Evolutionary conservation across 2,329 filamentous ascomycete genomes (phyloP), one percentile per base, ranked within the genome.

Genomic region (Botrytis hyacinthi): DNA sequence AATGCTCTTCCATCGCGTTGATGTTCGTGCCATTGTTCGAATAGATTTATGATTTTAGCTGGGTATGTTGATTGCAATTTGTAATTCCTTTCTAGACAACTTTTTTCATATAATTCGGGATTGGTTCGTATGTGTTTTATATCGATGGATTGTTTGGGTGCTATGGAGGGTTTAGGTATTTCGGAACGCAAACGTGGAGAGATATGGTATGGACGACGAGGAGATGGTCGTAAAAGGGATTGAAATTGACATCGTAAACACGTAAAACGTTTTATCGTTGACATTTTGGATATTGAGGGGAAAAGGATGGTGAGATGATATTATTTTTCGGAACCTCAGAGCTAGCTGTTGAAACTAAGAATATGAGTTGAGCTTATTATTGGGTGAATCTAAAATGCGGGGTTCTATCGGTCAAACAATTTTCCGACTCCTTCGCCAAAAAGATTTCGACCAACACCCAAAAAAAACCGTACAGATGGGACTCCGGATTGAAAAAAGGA

Each of bases 51-150:
- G 78, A 92, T 92, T 71, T 84, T 86, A 14, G 83, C 81, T 0
- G 90, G 89, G 77, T 90, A 86, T 22, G 82, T 79, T 54, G 87
- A 84, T 76, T 89, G 87, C 40, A 82, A 78, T 74, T 81, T 86
- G 84, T 98, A 98, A 82, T 98, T 98, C 78, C 96, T 90, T 77
- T 94, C 91, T 74, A 92, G 81, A 83, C 93, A 97, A 80, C 97
- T 98, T 77, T 91, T 86, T 78, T 92, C 88, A 85, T 98, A 93
- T 26, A 97, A 87, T 22, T 91, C 89, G 26, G 92, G 89, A 82
- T 97, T 93, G 80, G 94, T 88, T 73, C 95, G 94, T 81, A 99
- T 97, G 84, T 96, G 92, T 82, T 93, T 95, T 81, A 97, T 87
- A 84, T 98, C 92, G 77, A 97, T 87, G 65, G 88, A 88, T 40